A percentile compares a stretch with the other conserved stretches of the same genome.
Evolutionary conservation across 169 alveolate species (phyloP).

Genomic region (Cryptosporidium muris): DNA sequence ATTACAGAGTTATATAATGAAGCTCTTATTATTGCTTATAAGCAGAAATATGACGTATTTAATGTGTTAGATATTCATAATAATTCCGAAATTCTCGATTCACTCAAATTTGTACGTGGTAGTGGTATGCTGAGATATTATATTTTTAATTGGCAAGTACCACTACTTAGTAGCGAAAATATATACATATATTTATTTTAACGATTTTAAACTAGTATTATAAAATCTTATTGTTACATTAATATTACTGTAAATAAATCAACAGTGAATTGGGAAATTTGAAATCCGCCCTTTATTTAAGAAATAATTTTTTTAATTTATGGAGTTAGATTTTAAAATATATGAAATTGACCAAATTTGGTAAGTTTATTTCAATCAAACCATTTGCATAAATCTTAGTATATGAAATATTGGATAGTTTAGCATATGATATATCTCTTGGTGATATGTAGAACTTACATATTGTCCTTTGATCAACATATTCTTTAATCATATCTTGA

Average conservation of each 20-base stretch:
- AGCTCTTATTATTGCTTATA: slow-evolving; percentile 91
- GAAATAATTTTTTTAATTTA: not conserved
- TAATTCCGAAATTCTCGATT: slow-evolving; percentile 87
- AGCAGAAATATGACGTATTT: slow-evolving; percentile 92
- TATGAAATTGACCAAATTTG: slow-evolving; percentile 13
- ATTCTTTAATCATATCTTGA: not conserved
- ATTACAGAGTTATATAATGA: slow-evolving; percentile 74
- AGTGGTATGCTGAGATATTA: slow-evolving; percentile 97
- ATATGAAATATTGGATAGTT: slow-evolving; percentile 12
- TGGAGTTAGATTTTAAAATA: slow-evolving; percentile 17
- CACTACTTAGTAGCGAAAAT: slow-evolving; percentile 69
- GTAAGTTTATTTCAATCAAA: slow-evolving; percentile 34
- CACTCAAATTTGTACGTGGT: slow-evolving; percentile 91
- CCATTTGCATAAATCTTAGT: slow-evolving; percentile 47
- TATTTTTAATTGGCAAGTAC: slow-evolving; percentile 93
- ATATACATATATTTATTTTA: slow-evolving; percentile 23
- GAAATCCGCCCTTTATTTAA: not conserved
- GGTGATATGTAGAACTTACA: slow-evolving; percentile 64
- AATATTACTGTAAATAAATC: not conserved
- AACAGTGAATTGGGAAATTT: slow-evolving; percentile 10
- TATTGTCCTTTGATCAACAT: slow-evolving; percentile 19
- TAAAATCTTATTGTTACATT: too few species aligned
- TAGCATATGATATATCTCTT: slow-evolving; percentile 26
- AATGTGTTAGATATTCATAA: slow-evolving; percentile 96
- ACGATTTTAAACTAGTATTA: too few species aligned